Evolutionary conservation across 768 basidiomycete genomes (phyloP), one percentile per base, ranked within the genome.

Genomic region (Hypholoma sublateritium): DNA sequence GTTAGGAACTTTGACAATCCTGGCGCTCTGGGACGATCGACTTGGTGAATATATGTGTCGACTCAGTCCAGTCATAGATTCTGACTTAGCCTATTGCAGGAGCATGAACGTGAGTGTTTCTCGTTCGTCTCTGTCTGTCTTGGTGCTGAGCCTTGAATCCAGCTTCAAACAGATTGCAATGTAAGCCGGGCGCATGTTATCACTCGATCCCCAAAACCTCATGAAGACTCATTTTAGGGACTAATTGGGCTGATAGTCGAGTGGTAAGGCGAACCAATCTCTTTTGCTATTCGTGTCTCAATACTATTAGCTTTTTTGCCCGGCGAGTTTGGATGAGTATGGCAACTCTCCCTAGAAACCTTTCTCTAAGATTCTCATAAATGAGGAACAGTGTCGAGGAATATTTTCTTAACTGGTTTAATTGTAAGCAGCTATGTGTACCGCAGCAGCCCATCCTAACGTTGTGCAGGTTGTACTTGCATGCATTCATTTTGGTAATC

Each of bases 141-240:
- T 14, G 28, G 36, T 53, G 47, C 57, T 65, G 57, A 62, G 57
- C 14, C 50, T 65, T 59, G 47, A 35, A 25, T 24, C 13, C 44
- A 82, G 80, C 59, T 80, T 22, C 80, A 81, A 72, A 81, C 79
- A 14, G 80, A 82, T 64, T 79, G 76, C 58, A 80, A 80, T 56
- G 79, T 78, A 51, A 62, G 70, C 9, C 28, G 28, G 28, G 9
- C 3, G 9, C 5, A 6, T 32, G 28, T 32, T 9, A 5, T 7
- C 17, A 28, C 14, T 16, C 4, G 12, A 65, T 24, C 5, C 14
- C 9, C 24, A 48, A 21, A 39, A n/a, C 17, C 16, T 36, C 39
- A n/a, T 32, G 8, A 8, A 44, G 11, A 24, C 34, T 2, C 17
- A 5, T 28, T 48, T 4, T 56, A 79, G 78, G 80, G 80, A 17